Conservation (phyloP, 495 filamentous ascomycete species). For the Neurospora sp. region DNA sequence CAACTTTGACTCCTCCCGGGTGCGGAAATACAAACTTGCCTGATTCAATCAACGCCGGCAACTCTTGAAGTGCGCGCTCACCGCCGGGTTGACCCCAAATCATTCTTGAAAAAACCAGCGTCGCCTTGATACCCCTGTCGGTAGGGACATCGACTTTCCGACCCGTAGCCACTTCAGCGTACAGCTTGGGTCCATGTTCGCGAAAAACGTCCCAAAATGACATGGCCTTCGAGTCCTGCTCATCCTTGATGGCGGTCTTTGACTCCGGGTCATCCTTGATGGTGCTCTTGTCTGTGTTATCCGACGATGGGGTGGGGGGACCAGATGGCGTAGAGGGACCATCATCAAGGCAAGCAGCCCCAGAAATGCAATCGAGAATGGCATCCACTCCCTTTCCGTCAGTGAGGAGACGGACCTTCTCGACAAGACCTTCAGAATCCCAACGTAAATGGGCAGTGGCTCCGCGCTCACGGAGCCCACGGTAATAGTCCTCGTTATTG, state of each 20-base stretch:
- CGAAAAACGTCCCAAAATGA: constrained; percentile 11
- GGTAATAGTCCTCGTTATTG: constrained; percentile 16
- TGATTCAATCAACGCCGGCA: not conserved
- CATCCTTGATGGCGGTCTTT: not conserved
- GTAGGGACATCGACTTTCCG: constrained; percentile 15
- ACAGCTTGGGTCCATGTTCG: constrained; percentile 24
- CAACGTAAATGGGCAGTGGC: constrained; percentile 19
- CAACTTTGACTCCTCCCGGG: not conserved
- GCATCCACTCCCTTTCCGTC: constrained; percentile 28
- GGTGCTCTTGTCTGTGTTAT: not conserved
- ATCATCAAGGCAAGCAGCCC: not conserved
- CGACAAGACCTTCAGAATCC: constrained; percentile 2
- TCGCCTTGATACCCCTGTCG: constrained; percentile 9
- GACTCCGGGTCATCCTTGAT: not conserved
- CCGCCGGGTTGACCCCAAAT: constrained; percentile 3
- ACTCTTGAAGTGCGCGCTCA: not conserved
- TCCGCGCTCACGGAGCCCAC: constrained; percentile 7
- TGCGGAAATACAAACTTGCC: not conserved
- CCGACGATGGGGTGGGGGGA: not conserved
- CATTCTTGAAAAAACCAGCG: constrained; percentile 15
- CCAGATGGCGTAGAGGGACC: no score
- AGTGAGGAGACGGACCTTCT: not conserved
- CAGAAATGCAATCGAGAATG: constrained; percentile 27
- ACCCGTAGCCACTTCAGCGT: constrained; percentile 25
- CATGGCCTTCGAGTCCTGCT: not conserved